Percentiles rank a stretch among this genome's conserved stretches.
Evolutionary conservation across 495 filamentous ascomycete species (phyloP).

Genomic region (Letharia lupina): DNA sequence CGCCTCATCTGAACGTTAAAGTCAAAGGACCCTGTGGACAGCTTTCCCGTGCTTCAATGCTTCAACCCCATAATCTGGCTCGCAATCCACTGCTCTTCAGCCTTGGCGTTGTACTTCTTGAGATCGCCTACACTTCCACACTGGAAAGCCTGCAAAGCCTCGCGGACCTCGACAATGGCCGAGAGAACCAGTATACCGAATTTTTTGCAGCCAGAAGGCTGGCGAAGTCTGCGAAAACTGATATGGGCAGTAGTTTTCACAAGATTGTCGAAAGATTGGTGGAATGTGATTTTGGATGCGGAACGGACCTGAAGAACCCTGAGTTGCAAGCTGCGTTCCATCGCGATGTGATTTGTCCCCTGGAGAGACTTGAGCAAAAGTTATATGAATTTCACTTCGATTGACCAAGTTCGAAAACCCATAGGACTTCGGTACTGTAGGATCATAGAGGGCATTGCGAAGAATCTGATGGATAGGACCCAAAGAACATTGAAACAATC

Average conservation of each 20-base stretch:
- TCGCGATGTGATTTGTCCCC: slow-evolving; percentile 31
- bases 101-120: slow-evolving; percentile 29
- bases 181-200: slow-evolving; percentile 22
- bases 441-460: too few relatives aligned
- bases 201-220: slow-evolving; percentile 31
- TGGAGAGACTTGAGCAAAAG: slow-evolving; percentile 28
- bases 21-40: slow-evolving; percentile 16
- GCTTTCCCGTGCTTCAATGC: slow-evolving; percentile 3
- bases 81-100: slow-evolving; percentile 28
- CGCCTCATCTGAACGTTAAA: slow-evolving; percentile 29
- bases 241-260: slow-evolving; percentile 36
- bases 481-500: too few relatives aligned
- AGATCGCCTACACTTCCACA: slow-evolving; percentile 25
- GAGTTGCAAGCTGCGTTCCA: slow-evolving; percentile 31
- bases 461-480: too few relatives aligned
- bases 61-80: slow-evolving; percentile 2
- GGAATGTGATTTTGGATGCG: slow-evolving; percentile 33
- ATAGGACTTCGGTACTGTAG: too few relatives aligned
- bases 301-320: slow-evolving; percentile 27
- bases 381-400: slow-evolving; percentile 10
- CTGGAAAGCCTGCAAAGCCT: slow-evolving; percentile 21
- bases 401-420: too few relatives aligned
- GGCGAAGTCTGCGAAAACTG: slow-evolving; percentile 35
- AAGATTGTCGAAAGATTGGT: slow-evolving; percentile 34
- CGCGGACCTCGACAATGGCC: slow-evolving; percentile 14